phyloP scores from a whole-genome alignment of 768 basidiomycete species.

The Multifurca ochricompacta region DNA sequence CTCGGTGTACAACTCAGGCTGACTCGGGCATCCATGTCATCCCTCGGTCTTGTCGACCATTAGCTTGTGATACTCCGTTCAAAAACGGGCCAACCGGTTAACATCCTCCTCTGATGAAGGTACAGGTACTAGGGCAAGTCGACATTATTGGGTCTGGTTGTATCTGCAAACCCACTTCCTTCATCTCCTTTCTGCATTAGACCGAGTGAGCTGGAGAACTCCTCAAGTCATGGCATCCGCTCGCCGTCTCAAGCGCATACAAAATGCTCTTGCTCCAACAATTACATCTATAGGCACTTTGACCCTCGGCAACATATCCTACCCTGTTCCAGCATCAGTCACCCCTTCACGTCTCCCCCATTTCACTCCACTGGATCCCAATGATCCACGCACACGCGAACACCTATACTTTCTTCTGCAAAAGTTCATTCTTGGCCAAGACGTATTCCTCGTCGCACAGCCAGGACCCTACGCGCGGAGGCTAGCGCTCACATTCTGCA shows the following conservation, averaged over 20 bases:
- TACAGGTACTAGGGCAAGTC: no score
- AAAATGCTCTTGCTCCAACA: conserved; percentile 37
- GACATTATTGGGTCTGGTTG: no score
- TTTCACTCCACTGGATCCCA: conserved; percentile 40
- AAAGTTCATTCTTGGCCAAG: conserved; percentile 61
- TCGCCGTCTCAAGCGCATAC: conserved; percentile 43
- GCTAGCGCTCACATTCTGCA: conserved; percentile 56
- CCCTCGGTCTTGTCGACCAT: no score
- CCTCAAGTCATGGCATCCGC: conserved; percentile 7
- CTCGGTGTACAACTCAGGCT: no score
- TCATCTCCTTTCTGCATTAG: no score
- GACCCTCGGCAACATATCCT: conserved; percentile 48
- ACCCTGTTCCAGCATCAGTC: conserved; percentile 43
- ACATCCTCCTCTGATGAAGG: no score
- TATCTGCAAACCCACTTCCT: no score
- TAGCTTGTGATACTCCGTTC: no score
- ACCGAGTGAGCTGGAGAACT: no score
- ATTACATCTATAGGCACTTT: conserved; percentile 43
- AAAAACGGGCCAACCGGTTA: no score
- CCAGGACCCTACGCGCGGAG: conserved; percentile 61
- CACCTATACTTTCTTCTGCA: conserved; percentile 60
- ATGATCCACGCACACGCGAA: conserved; percentile 45
- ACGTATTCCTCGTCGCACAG: conserved; percentile 57
- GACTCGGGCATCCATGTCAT: no score
- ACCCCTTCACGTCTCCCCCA: conserved; percentile 44